Evolutionary conservation across 2,329 filamentous ascomycete genomes (phyloP), one percentile per base, ranked within the genome.

Genomic region (Ceratocystis harringtonii): DNA sequence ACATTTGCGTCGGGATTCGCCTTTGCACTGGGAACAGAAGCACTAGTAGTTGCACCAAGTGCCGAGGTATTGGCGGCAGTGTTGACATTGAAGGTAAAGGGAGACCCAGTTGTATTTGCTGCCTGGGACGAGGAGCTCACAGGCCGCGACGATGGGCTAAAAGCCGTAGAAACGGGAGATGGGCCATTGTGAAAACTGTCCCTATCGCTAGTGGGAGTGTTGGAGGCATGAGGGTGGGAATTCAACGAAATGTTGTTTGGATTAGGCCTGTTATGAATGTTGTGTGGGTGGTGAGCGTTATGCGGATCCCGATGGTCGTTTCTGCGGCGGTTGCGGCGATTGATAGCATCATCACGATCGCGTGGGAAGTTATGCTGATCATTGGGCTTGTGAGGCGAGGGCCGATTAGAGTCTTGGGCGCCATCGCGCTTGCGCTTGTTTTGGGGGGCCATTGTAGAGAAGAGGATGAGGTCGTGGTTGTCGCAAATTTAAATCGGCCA

Each of bases 381-480:
- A 63, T 77, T 79, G 60, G 84, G 84, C 43, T 83, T 81, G 74
- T 87, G 83, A 63, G 85, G 84, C 62, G 84, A 81, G 22, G 84
- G 83, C 68, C 84, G 78, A 68, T 57, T 55, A 5, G 75, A 75
- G 65, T 75, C 77, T 66, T 84, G 81, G 68, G 75, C 74, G 68
- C 76, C 75, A 63, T 74, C 74, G 69, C 81, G 76, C 61, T 83
- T 80, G 71, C 77, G 76, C 78, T 84, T 85, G 71, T 82, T 79
- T 75, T 84, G 84, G 32, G 79, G 78, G 76, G 80, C 78, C 82
- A 84, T 84, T 68, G 70, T 71, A 72, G n/a, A 17, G 43, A 41
- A 70, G 48, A 12, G 48, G 48, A 52, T 22, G 12, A 19, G 48
- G 4, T 12, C 6, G 17, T n/a, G 22, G 48, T 52, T 58, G 55